A percentile compares a stretch with the other conserved stretches of the same genome.
These are phyloP conservation scores for Boletus hoseneyae DNA, from an alignment of 1,284 basidiomycete species.

Conservation along the genomic window DNA sequence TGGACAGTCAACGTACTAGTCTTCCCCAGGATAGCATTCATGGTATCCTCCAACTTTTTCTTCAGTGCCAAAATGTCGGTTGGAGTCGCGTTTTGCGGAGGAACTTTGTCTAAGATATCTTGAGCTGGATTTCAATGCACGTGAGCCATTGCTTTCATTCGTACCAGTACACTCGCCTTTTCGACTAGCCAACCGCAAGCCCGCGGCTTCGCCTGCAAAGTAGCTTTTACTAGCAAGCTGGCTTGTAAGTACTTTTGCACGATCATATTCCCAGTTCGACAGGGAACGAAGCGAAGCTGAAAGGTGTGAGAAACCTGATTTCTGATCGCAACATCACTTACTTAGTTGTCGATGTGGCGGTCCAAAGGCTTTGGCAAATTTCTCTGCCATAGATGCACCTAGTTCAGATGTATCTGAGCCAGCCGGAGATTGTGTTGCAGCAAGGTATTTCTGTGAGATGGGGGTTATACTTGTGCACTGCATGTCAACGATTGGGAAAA, in stretches of 20 bases:
- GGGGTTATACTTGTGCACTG: constrained; percentile 1
- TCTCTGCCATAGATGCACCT: constrained; percentile 84
- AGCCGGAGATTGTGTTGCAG: constrained; percentile 64
- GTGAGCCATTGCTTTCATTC: background rate
- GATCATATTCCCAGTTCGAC: constrained; percentile 65
- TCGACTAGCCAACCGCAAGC: constrained; percentile 64
- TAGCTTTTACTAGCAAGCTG: constrained; percentile 86
- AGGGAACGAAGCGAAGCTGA: constrained; percentile 56
- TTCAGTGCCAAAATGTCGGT: constrained; percentile 66
- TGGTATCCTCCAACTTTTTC: constrained; percentile 64
- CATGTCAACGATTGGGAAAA: background rate
- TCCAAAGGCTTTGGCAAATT: constrained; percentile 78
- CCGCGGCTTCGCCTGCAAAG: constrained; percentile 83
- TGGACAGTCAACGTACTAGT: constrained; percentile 69
- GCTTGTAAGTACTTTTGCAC: constrained; percentile 71
- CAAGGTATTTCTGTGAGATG: constrained; percentile 70
- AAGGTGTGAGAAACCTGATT: constrained; percentile 2
- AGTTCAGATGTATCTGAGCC: constrained; percentile 78
- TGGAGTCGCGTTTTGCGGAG: constrained; percentile 54
- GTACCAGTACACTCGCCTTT: constrained; percentile 38
- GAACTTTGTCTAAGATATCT: constrained; percentile 59
- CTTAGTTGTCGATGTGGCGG: constrained; percentile 78
- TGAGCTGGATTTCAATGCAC: constrained; percentile 35
- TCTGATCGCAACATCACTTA: constrained; percentile 33
- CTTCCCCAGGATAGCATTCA: constrained; percentile 69